Evolutionary conservation across 805 yeast species (phyloP).

Genomic region (Saccharomyces eubayanus): DNA sequence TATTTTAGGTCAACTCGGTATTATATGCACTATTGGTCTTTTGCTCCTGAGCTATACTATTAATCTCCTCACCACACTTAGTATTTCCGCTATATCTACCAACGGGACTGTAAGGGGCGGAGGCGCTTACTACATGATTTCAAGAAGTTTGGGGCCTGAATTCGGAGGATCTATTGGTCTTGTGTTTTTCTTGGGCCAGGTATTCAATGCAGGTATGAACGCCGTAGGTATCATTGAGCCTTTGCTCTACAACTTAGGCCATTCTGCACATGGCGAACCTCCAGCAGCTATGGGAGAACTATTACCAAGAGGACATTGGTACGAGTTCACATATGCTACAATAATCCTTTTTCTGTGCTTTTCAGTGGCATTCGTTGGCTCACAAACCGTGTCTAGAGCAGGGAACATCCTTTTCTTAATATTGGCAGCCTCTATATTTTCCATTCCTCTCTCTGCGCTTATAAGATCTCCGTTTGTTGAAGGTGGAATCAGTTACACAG

Average conservation of each 20-base stretch:
- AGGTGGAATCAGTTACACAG: slow-evolving; percentile 50
- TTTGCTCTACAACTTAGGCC: slow-evolving; percentile 68
- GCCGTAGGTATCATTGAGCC: slow-evolving; percentile 96
- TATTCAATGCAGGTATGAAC: slow-evolving; percentile 81
- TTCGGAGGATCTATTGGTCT: slow-evolving; percentile 97
- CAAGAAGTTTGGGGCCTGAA: slow-evolving; percentile 92
- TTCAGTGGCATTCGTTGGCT: slow-evolving; percentile 69
- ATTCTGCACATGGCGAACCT: slow-evolving; percentile 39
- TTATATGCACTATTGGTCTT: slow-evolving; percentile 63
- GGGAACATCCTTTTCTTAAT: slow-evolving; percentile 67
- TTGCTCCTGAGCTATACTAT: slow-evolving; percentile 69
- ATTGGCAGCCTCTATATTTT: slow-evolving; percentile 60
- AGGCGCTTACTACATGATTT: slow-evolving; percentile 96
- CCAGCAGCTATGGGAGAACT: slow-evolving; percentile 35
- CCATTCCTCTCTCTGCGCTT: slow-evolving; percentile 73
- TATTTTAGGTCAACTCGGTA: slow-evolving; percentile 89
- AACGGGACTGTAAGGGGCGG: slow-evolving; percentile 97
- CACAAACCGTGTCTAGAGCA: slow-evolving; percentile 71
- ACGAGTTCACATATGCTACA: slow-evolving; percentile 66
- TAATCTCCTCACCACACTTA: slow-evolving; percentile 75
- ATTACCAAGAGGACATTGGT: slow-evolving; percentile 64
- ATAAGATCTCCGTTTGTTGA: slow-evolving; percentile 57
- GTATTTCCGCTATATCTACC: slow-evolving; percentile 92
- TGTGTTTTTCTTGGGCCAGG: slow-evolving; percentile 91
- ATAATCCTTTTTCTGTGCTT: slow-evolving; percentile 62